phyloP scores from a whole-genome alignment of 345 rosid genomes.

The Salix udensis region DNA sequence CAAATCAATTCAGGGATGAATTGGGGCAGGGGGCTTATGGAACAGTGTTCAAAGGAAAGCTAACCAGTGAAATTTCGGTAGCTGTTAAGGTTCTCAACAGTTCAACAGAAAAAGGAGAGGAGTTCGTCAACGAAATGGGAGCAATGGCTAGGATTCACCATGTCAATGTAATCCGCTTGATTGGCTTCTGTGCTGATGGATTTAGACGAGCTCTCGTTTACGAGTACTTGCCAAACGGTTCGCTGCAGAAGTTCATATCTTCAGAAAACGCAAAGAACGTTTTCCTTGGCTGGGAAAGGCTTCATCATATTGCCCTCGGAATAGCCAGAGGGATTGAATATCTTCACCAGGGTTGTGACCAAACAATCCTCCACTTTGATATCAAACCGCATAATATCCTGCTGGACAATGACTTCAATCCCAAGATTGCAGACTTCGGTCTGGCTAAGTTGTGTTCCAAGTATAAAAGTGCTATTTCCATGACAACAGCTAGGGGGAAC shows the following conservation, averaged over 20 bases:
- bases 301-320: background rate
- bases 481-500: background rate
- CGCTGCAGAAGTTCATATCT: constrained; percentile 6
- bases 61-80: background rate
- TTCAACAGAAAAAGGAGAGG: background rate
- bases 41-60: constrained; percentile 13
- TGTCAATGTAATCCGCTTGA: constrained; percentile 8
- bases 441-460: background rate
- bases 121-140: background rate
- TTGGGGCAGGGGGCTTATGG: constrained; percentile 15
- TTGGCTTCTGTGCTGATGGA: constrained; percentile 18
- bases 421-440: background rate
- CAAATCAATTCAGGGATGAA: constrained; percentile 8
- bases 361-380: background rate
- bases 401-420: background rate
- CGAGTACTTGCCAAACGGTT: constrained; percentile 5
- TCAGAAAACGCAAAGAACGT: background rate
- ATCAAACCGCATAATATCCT: background rate
- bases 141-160: background rate
- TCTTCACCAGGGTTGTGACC: background rate
- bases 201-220: constrained; percentile 11
- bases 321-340: background rate
- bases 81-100: constrained; percentile 2
- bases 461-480: background rate
- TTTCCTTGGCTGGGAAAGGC: background rate